These are phyloP conservation scores for Kwoniella bestiolae DNA, from an alignment of 768 basidiomycete genomes.

Conservation along the genomic window DNA sequence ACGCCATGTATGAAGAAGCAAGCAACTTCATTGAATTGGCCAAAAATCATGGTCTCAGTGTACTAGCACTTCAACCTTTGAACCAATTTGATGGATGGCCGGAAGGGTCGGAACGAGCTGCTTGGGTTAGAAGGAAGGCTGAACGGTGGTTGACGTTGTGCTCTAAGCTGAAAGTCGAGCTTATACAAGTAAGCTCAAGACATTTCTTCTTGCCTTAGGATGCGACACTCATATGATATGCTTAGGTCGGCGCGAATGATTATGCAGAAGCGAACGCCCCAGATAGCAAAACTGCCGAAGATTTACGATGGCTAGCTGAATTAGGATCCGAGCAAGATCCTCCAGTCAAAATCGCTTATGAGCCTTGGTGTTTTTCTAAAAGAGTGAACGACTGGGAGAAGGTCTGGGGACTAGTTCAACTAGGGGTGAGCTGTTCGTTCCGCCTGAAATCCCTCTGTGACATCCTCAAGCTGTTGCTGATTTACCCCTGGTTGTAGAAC, in stretches of 20 bases:
- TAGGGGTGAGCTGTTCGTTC: neutral
- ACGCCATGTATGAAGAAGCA: slow-evolving; percentile 1
- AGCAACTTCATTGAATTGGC: slow-evolving; percentile 10
- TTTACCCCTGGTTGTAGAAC: slow-evolving; percentile 7
- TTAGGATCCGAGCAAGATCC: slow-evolving; percentile 15
- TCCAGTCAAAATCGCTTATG: slow-evolving; percentile 34
- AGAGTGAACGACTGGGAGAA: slow-evolving; percentile 34
- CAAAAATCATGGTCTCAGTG: slow-evolving; percentile 10
- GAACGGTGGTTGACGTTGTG: slow-evolving; percentile 39
- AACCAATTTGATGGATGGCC: slow-evolving; percentile 46
- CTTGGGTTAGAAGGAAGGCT: slow-evolving; percentile 34
- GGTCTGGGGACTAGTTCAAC: slow-evolving; percentile 25
- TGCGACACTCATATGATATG: neutral
- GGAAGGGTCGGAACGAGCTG: slow-evolving; percentile 24
- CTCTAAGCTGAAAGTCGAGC: slow-evolving; percentile 34
- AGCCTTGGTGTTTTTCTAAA: slow-evolving; percentile 46
- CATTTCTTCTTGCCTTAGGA: too few species aligned
- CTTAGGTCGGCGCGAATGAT: slow-evolving; percentile 34
- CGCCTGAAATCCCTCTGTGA: neutral
- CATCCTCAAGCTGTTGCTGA: too few species aligned
- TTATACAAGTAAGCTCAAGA: slow-evolving; percentile 36
- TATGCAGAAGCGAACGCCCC: slow-evolving; percentile 18
- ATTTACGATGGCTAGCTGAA: slow-evolving; percentile 41
- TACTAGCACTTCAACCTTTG: slow-evolving; percentile 45
- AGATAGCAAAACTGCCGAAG: slow-evolving; percentile 27